Conservation (phyloP, 768 basidiomycete species). For the Paxillus involutus region DNA sequence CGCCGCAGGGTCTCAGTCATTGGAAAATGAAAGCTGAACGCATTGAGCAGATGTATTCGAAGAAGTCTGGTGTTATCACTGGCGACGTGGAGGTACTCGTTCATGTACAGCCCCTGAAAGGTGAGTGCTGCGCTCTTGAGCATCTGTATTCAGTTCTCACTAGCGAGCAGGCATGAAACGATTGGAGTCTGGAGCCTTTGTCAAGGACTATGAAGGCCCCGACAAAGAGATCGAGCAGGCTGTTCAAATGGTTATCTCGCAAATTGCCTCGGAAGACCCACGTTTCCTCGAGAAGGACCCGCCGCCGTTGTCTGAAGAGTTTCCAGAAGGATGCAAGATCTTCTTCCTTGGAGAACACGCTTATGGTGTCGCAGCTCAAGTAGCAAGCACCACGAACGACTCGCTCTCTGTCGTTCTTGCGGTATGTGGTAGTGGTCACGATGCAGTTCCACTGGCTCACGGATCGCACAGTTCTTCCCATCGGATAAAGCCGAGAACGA, state of each 20-base stretch:
- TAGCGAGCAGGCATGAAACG: slow-evolving; percentile 73
- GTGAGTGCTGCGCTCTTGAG: slow-evolving; percentile 37
- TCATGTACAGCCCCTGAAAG: slow-evolving; percentile 90
- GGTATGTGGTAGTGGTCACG: slow-evolving; percentile 41
- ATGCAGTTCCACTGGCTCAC: slow-evolving; percentile 1
- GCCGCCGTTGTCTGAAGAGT: slow-evolving; percentile 83
- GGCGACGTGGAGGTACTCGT: slow-evolving; percentile 78
- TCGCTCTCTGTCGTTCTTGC: slow-evolving; percentile 83
- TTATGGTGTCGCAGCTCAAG: slow-evolving; percentile 94
- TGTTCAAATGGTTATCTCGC: slow-evolving; percentile 79
- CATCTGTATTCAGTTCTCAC: background rate
- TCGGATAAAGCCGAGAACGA: slow-evolving; percentile 79
- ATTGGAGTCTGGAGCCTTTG: slow-evolving; percentile 83
- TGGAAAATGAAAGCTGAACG: slow-evolving; percentile 84
- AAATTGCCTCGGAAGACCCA: slow-evolving; percentile 87
- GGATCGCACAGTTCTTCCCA: slow-evolving; percentile 71
- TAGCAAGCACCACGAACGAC: slow-evolving; percentile 67
- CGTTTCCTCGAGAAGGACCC: slow-evolving; percentile 81
- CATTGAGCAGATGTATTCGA: slow-evolving; percentile 85
- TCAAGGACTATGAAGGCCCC: slow-evolving; percentile 88
- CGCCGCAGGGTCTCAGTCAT: slow-evolving; percentile 58
- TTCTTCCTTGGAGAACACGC: slow-evolving; percentile 96
- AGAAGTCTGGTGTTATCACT: slow-evolving; percentile 83
- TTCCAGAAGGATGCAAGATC: slow-evolving; percentile 85
- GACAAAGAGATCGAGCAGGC: slow-evolving; percentile 87